Percentiles rank a stretch among this genome's conserved stretches.
phyloP scores from a whole-genome alignment of 2,329 filamentous ascomycete genomes.

The Trichoderma sp. region DNA sequence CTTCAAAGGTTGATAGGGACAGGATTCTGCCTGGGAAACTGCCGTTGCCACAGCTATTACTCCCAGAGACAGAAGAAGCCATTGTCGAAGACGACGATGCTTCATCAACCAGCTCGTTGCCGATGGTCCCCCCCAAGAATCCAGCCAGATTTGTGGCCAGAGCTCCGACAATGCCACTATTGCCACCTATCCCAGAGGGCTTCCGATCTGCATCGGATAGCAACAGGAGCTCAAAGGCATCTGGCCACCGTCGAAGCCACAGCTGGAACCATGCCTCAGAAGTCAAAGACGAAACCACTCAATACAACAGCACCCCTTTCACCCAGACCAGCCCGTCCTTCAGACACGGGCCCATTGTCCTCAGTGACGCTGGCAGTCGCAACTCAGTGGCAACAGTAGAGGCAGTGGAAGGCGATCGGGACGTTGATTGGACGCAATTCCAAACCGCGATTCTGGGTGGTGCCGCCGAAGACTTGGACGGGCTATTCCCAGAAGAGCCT shows the following conservation, averaged over 20 bases:
- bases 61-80: not conserved
- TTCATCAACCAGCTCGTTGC: not conserved
- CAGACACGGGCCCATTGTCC: constrained; percentile 54
- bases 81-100: constrained; percentile 16
- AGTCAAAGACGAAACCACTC: constrained; percentile 43
- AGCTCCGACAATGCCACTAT: constrained; percentile 13
- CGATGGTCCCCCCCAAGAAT: constrained; percentile 24
- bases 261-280: constrained; percentile 32
- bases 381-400: constrained; percentile 21
- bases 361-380: constrained; percentile 41
- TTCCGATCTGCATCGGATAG: constrained; percentile 20
- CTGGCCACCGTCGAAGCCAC: constrained; percentile 8
- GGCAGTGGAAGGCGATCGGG: constrained; percentile 41
- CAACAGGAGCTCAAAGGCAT: constrained; percentile 9
- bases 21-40: not conserved
- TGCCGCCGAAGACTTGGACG: constrained; percentile 46
- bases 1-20: constrained; percentile 10
- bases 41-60: not conserved
- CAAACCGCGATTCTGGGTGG: constrained; percentile 62
- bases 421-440: constrained; percentile 62
- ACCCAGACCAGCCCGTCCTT: constrained; percentile 49
- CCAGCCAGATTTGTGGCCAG: constrained; percentile 21
- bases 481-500: constrained; percentile 26
- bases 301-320: constrained; percentile 47
- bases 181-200: constrained; percentile 29